A percentile compares a stretch with the other conserved stretches of the same genome.
Evolutionary conservation across 2,329 filamentous ascomycete genomes (phyloP).

Genomic region (Acrocalymma vagum): DNA sequence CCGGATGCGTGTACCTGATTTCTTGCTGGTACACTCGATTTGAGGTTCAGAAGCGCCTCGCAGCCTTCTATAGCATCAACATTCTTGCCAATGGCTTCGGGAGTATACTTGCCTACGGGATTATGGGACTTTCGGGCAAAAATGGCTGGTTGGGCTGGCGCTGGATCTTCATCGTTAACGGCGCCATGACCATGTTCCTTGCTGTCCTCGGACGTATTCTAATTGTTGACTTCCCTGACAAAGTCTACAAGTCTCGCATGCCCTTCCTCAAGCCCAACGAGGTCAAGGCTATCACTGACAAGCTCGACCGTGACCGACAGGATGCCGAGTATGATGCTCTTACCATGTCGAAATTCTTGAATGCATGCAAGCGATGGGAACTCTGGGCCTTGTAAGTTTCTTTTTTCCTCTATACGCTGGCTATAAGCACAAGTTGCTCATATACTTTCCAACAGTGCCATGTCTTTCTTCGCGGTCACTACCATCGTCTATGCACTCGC

Average conservation of each 20-base stretch:
- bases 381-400: slow-evolving; percentile 21
- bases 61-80: slow-evolving; percentile 61
- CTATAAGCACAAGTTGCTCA: not conserved
- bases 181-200: slow-evolving; percentile 38
- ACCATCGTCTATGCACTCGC: slow-evolving; percentile 25
- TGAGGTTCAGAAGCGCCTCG: slow-evolving; percentile 58
- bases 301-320: slow-evolving; percentile 23
- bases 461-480: slow-evolving; percentile 25
- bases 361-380: slow-evolving; percentile 21
- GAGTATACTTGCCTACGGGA: slow-evolving; percentile 57
- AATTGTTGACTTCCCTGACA: slow-evolving; percentile 42
- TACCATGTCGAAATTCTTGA: slow-evolving; percentile 18
- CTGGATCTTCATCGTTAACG: slow-evolving; percentile 67
- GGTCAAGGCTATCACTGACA: slow-evolving; percentile 22
- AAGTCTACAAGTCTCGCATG: slow-evolving; percentile 25
- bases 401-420: not conserved
- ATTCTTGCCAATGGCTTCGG: slow-evolving; percentile 63
- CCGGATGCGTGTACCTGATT: slow-evolving; percentile 23
- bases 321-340: slow-evolving; percentile 26
- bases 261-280: slow-evolving; percentile 26
- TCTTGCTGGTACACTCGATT: slow-evolving; percentile 55
- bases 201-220: slow-evolving; percentile 31
- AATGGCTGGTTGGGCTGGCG: slow-evolving; percentile 21
- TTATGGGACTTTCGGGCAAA: slow-evolving; percentile 27
- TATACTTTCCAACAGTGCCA: too few relatives aligned